These are phyloP conservation scores for Cutaneotrichosporon sp. DNA, from an alignment of 1,284 basidiomycete species.

Conservation along the genomic window DNA sequence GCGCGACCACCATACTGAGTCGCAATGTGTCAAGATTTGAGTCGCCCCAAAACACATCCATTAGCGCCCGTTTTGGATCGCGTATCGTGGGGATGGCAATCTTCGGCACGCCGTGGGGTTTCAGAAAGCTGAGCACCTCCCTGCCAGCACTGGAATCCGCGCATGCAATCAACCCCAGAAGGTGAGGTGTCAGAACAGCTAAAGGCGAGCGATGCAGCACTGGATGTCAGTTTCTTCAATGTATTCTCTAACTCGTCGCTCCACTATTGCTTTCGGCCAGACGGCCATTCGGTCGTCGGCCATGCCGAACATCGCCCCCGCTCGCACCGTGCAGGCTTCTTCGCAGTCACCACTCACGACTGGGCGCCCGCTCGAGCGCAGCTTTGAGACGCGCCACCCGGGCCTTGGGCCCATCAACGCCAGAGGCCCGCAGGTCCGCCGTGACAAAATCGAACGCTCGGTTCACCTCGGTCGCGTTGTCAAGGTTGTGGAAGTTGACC, in stretches of 20 bases:
- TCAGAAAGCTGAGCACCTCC: not conserved
- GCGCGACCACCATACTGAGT: slow-evolving; percentile 18
- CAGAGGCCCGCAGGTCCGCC: slow-evolving; percentile 26
- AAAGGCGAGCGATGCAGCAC: slow-evolving; percentile 23
- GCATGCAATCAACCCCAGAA: slow-evolving; percentile 17
- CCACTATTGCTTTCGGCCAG: slow-evolving; percentile 1
- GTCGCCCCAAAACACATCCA: slow-evolving; percentile 17
- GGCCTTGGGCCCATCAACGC: not conserved
- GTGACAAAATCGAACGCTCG: slow-evolving; percentile 27
- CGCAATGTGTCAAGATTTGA: slow-evolving; percentile 15
- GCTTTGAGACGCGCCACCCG: slow-evolving; percentile 14
- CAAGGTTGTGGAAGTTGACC: slow-evolving; percentile 35
- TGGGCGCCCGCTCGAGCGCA: slow-evolving; percentile 21
- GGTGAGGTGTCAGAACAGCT: slow-evolving; percentile 20
- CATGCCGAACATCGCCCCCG: not conserved
- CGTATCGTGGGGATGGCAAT: not conserved
- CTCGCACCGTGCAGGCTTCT: not conserved
- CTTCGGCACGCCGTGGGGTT: not conserved
- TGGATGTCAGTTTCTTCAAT: slow-evolving; percentile 12
- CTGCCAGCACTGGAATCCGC: not conserved
- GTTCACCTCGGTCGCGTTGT: slow-evolving; percentile 31
- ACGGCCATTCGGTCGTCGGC: not conserved
- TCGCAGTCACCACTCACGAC: slow-evolving; percentile 14
- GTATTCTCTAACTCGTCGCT: not conserved
- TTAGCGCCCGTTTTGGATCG: slow-evolving; percentile 3